A percentile compares a stretch with the other conserved stretches of the same genome.
phyloP scores from a whole-genome alignment of 31 red algal species.

The Endocladia muricata region DNA sequence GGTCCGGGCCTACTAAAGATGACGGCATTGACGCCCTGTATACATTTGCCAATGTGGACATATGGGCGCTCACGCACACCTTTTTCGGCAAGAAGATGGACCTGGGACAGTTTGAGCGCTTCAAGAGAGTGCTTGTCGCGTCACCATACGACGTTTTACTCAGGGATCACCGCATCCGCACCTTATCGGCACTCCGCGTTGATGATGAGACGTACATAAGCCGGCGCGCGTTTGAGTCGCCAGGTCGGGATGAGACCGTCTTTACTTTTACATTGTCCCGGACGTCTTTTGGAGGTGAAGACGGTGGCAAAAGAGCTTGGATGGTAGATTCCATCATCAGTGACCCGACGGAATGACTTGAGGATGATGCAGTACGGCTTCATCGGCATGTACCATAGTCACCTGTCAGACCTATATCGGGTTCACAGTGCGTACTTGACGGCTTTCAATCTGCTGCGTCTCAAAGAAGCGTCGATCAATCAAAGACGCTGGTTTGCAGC shows the following conservation, averaged over 20 bases:
- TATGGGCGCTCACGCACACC: conserved; percentile 72
- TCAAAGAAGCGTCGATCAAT: no score
- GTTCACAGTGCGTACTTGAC: no score
- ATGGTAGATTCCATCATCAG: conserved; percentile 53
- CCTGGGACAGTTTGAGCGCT: conserved; percentile 85
- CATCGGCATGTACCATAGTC: no score
- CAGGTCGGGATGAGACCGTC: conserved; percentile 1
- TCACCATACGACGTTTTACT: conserved; percentile 66
- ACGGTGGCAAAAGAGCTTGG: conserved; percentile 37
- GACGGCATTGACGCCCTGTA: conserved; percentile 94
- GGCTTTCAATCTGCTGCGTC: no score
- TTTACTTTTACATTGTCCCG: conserved; percentile 39
- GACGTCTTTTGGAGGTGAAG: conserved; percentile 25
- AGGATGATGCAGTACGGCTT: no score
- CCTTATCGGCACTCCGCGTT: conserved; percentile 35
- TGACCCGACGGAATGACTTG: no score
- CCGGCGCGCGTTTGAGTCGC: conserved; percentile 9
- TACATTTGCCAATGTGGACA: conserved; percentile 76
- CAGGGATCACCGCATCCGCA: conserved; percentile 18
- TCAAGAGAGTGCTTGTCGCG: conserved; percentile 68
- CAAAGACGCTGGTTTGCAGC: no score
- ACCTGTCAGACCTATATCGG: no score
- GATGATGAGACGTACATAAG: conserved; percentile 43
- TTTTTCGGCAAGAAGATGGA: conserved; percentile 84
- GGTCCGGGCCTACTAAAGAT: conserved; percentile 54